Evolutionary conservation across 371 early-diverging fungal genomes (phyloP).

Genomic region (Syncephalastrum racemosum): DNA sequence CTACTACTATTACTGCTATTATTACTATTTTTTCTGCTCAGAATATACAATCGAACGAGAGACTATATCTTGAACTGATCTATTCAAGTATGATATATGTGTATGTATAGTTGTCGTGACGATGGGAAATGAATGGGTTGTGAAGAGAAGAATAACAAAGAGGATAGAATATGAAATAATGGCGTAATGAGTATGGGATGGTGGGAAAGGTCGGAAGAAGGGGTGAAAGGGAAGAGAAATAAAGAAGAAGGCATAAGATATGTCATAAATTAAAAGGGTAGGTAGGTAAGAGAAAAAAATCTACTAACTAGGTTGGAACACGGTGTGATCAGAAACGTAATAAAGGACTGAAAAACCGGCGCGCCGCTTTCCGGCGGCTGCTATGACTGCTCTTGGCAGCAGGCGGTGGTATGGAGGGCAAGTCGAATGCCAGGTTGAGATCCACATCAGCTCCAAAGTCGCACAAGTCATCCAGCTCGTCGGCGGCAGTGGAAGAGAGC

Average conservation of each 20-base stretch:
- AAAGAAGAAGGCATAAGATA: not conserved
- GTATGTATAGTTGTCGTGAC: not conserved
- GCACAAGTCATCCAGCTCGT: constrained; percentile 5
- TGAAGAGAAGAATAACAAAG: not conserved
- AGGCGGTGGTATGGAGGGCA: constrained; percentile 8
- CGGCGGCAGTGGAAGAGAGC: constrained; percentile 7
- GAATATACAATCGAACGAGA: too few species aligned
- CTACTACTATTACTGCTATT: too few species aligned
- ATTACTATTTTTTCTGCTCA: too few species aligned
- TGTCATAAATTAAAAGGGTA: not conserved
- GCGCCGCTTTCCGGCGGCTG: constrained; percentile 15
- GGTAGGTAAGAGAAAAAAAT: constrained; percentile 21
- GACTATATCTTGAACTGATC: too few species aligned
- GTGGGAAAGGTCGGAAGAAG: too few species aligned
- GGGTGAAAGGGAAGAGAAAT: too few species aligned
- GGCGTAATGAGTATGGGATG: too few species aligned
- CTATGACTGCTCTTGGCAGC: constrained; percentile 18
- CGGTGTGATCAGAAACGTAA: constrained; percentile 10
- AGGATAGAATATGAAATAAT: not conserved
- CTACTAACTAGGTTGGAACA: not conserved
- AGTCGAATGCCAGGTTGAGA: constrained; percentile 17
- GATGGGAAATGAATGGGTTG: not conserved
- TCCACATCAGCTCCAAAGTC: constrained; percentile 34
- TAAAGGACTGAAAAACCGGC: constrained; percentile 36
- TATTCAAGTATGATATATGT: too few species aligned